A percentile compares a stretch with the other conserved stretches of the same genome.
phyloP scores from a whole-genome alignment of 805 yeast genomes.

The Pichia phayaonensis region DNA sequence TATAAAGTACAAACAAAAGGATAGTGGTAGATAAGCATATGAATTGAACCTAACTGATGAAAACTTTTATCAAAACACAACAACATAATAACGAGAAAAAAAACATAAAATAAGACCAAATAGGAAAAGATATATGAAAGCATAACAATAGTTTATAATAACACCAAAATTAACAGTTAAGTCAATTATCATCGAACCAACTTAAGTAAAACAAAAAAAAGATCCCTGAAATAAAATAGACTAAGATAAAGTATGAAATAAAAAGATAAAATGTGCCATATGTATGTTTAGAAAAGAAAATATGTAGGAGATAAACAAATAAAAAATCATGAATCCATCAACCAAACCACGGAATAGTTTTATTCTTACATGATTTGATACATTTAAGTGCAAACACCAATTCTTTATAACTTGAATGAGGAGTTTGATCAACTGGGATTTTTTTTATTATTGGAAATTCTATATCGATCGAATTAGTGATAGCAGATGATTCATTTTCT shows the following conservation, averaged over 20 bases:
- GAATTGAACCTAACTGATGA: neutral
- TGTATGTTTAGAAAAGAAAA: neutral
- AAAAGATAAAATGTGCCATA: neutral
- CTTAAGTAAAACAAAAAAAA: too few species aligned
- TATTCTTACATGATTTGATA: constrained; percentile 19
- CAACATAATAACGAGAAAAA: neutral
- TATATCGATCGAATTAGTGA: neutral
- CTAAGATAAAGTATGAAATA: neutral
- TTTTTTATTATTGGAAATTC: neutral
- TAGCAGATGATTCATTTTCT: neutral
- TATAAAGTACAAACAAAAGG: neutral
- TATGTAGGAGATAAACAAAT: neutral
- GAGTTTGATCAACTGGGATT: neutral
- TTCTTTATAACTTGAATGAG: constrained; percentile 18
- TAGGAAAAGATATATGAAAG: neutral
- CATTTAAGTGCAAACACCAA: constrained; percentile 23
- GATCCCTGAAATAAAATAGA: neutral
- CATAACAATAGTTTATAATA: neutral
- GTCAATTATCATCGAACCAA: neutral
- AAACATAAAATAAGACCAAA: too few species aligned
- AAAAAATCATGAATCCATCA: constrained; percentile 5
- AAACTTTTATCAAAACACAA: neutral
- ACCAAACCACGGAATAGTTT: constrained; percentile 5
- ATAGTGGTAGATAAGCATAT: neutral
- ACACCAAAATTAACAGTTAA: neutral